Conservation (phyloP, 2,329 filamentous ascomycete species). For the Calonectria hongkongensis region DNA sequence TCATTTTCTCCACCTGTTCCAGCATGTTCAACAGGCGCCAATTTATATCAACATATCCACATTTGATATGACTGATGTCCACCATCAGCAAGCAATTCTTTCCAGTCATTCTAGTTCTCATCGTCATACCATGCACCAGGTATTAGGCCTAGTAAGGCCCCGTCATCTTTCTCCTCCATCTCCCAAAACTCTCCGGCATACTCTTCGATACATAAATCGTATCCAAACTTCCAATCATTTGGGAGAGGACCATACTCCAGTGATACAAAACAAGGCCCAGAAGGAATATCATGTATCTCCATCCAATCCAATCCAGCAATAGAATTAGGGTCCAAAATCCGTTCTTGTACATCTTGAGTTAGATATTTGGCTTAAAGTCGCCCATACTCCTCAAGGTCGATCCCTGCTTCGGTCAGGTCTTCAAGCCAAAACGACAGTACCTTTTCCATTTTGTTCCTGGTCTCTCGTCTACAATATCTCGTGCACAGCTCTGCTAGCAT, state of each 20-base stretch:
- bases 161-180: not conserved
- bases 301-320: too few species aligned
- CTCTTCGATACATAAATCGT: constrained; percentile 21
- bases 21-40: too few species aligned
- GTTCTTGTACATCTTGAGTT: too few species aligned
- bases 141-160: constrained; percentile 18
- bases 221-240: constrained; percentile 26
- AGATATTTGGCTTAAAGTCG: not conserved
- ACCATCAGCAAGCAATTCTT: too few species aligned
- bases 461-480: too few species aligned
- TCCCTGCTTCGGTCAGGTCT: constrained; percentile 26
- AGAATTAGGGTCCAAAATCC: too few species aligned
- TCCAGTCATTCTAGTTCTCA: not conserved
- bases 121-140: constrained; percentile 25
- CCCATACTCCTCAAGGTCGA: constrained; percentile 35
- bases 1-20: too few species aligned
- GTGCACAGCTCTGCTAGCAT: not conserved
- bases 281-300: too few species aligned
- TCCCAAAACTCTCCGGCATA: constrained; percentile 29
- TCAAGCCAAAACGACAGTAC: constrained; percentile 30
- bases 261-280: not conserved
- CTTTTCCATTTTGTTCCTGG: too few species aligned
- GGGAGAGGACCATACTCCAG: constrained; percentile 24
- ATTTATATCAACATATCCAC: too few species aligned
- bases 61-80: too few species aligned